Conservation (phyloP, 106 monocot genomes). For the Posidonia australis region DNA sequence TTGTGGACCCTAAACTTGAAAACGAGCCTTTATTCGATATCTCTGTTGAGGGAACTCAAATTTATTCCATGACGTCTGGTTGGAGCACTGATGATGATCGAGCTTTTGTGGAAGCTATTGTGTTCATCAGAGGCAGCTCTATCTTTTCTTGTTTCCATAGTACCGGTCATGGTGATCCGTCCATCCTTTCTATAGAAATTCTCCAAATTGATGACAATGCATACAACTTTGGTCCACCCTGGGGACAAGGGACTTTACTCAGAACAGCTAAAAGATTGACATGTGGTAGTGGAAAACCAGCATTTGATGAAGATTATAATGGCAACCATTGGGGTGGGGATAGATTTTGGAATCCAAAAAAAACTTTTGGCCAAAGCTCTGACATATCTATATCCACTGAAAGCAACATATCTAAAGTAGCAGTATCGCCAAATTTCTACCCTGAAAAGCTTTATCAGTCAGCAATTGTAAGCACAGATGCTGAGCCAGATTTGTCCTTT, state of each 20-base stretch:
- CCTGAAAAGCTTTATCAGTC: constrained; percentile 70
- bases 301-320: constrained; percentile 81
- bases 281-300: constrained; percentile 59
- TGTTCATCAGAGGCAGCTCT: constrained; percentile 48
- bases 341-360: constrained; percentile 63
- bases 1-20: constrained; percentile 36
- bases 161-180: constrained; percentile 93
- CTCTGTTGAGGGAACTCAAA: constrained; percentile 78
- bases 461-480: constrained; percentile 69
- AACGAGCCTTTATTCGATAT: constrained; percentile 88
- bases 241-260: constrained; percentile 45
- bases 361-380: constrained; percentile 42
- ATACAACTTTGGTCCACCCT: constrained; percentile 46
- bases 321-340: constrained; percentile 88
- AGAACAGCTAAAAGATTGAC: constrained; percentile 70
- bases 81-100: constrained; percentile 74
- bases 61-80: constrained; percentile 65
- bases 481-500: constrained; percentile 50
- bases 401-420: constrained; percentile 42
- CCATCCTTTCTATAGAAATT: constrained; percentile 80
- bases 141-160: constrained; percentile 74
- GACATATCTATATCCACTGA: constrained; percentile 71
- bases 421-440: constrained; percentile 67
- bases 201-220: constrained; percentile 67
- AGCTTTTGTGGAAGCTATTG: constrained; percentile 68